phyloP scores from a whole-genome alignment of 345 rosid species.

The Murraya koenigii region DNA sequence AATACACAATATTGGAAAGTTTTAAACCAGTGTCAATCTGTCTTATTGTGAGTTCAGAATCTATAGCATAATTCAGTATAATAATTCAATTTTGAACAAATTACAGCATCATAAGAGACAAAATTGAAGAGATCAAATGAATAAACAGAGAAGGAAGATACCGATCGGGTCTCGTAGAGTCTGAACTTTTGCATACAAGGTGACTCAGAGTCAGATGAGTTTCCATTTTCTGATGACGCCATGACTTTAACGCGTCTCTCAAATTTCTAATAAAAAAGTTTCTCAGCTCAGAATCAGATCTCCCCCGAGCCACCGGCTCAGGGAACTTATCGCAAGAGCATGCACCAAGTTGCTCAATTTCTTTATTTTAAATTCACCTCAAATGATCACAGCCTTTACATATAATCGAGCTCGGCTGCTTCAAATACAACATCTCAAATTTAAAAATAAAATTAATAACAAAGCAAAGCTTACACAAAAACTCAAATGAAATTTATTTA shows the following conservation, averaged over 20 bases:
- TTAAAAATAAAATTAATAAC: background rate
- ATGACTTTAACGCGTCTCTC: conserved; percentile 8
- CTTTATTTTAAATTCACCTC: background rate
- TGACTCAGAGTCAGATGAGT: conserved; percentile 19
- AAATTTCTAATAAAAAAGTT: background rate
- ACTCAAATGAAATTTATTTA: background rate
- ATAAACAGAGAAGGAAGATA: conserved; percentile 10
- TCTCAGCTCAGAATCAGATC: conserved; percentile 26
- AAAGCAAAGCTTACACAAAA: background rate
- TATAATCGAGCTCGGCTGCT: conserved; percentile 66
- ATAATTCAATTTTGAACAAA: conserved; percentile 1
- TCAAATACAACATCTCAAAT: conserved; percentile 60
- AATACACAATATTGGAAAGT: no score
- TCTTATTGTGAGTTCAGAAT: background rate
- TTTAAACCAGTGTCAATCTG: no score
- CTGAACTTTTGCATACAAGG: conserved; percentile 62
- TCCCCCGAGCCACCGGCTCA: conserved; percentile 79
- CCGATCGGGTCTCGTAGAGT: conserved; percentile 84
- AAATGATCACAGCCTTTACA: conserved; percentile 35
- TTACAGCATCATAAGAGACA: background rate
- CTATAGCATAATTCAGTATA: background rate
- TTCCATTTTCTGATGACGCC: conserved; percentile 22
- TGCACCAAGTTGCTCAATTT: conserved; percentile 29
- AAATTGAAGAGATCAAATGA: conserved; percentile 18
- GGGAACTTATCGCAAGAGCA: conserved; percentile 54